Evolutionary conservation across 2,329 filamentous ascomycete genomes (phyloP), one percentile per base, ranked within the genome.

Genomic region (Calonectria multiphialidica): DNA sequence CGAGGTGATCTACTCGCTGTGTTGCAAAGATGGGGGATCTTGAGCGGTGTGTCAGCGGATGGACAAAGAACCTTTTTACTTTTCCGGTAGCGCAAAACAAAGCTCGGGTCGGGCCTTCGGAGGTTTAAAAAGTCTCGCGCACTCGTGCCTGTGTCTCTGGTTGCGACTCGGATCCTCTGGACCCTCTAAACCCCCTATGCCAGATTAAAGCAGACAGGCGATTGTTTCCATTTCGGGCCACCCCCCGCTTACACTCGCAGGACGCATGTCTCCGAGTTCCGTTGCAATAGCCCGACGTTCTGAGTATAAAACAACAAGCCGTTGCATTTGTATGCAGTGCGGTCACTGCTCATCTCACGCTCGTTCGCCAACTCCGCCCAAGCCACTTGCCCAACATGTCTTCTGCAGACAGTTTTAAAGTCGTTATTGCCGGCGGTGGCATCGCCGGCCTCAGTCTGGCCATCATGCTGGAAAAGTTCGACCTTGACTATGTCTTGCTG

Each of bases 401-500:
- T 28, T 10, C 21, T 21, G 1, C 33, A 6, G 13, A 40, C 7
- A 28, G 40, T 40, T 59, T 59, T 21, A 59, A 59, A 33, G 53
- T 59, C 35, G 21, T 68, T 8, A 88, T 90, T 44, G 86, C 82
- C 1, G 88, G 88, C 16, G 88, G 86, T 6, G 83, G 86, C 42
- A 80, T 90, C 15, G 82, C 84, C 3, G 88, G 88, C 7, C 74
- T 80, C 2, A 71, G 71, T 9, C 25, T 80, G 42, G 77, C 78
- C 23, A 59, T 74, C 55, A 83, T 84, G 70, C 83, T 90, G 2
- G 83, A 89, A 68, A 78, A 77, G 42, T 80, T 84, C 25, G 79
- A 77, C 30, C 85, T 90, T 65, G 84, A 89, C 73, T 90, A 86
- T 75, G 71, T 88, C 4, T 71, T 90, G 0, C 82, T 90, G 0